phyloP scores from a whole-genome alignment of 2,329 filamentous ascomycete genomes.

The Colletotrichum sidae region DNA sequence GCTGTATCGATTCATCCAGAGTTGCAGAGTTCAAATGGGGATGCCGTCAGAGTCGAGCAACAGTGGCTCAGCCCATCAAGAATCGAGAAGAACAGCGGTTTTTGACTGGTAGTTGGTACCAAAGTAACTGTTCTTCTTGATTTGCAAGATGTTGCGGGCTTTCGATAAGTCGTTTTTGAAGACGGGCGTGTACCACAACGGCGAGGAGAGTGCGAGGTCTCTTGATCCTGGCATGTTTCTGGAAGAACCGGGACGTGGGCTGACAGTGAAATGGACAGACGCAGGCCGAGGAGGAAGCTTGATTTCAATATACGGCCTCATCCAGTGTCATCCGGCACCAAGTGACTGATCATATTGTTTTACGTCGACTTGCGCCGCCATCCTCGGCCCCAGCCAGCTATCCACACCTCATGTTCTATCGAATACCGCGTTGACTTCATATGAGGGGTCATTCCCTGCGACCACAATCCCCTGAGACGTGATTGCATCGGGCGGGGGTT shows the following conservation, averaged over 20 bases:
- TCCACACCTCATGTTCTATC: constrained; percentile 29
- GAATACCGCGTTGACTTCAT: constrained; percentile 13
- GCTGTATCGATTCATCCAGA: constrained; percentile 26
- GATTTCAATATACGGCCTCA: neutral
- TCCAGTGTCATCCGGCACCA: neutral
- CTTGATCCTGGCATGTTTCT: neutral
- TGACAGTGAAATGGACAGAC: constrained; percentile 8
- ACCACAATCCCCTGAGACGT: neutral
- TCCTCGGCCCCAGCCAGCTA: constrained; percentile 27
- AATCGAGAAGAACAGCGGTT: too few species aligned
- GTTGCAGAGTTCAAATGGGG: neutral
- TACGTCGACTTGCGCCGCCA: neutral
- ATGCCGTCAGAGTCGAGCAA: too few species aligned
- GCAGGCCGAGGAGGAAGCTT: too few species aligned
- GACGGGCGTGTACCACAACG: too few species aligned
- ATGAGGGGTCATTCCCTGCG: neutral
- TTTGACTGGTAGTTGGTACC: too few species aligned
- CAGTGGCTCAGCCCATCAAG: too few species aligned
- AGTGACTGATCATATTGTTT: neutral
- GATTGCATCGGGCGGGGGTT: too few species aligned
- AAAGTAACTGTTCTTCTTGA: too few species aligned
- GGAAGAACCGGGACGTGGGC: constrained; percentile 28
- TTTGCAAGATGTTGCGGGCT: too few species aligned
- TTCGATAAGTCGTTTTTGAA: too few species aligned
- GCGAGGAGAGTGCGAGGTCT: too few species aligned